phyloP scores from a whole-genome alignment of 176 grass and related monocot genomes.

The Secale cereale region DNA sequence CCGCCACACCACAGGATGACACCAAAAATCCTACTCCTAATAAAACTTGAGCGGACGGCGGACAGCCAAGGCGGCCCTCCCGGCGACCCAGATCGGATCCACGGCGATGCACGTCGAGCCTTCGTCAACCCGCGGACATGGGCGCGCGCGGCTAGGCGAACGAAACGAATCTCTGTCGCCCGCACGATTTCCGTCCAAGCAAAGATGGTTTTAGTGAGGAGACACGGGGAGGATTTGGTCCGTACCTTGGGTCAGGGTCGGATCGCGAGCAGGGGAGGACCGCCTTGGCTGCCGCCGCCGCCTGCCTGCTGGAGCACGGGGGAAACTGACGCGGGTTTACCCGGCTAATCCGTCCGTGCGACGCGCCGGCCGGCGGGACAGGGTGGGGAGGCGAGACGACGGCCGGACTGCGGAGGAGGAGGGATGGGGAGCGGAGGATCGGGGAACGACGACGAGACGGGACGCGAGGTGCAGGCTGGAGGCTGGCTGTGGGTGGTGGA shows the following conservation, averaged over 20 bases:
- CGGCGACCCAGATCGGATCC: neutral
- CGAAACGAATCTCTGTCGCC: neutral
- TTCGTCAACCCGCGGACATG: too few relatives aligned
- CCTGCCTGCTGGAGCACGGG: neutral
- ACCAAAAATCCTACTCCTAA: too few relatives aligned
- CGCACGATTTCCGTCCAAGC: neutral
- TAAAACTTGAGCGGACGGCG: too few relatives aligned
- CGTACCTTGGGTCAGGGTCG: constrained; percentile 9
- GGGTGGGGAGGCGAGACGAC: too few relatives aligned
- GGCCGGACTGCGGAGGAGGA: constrained; percentile 5
- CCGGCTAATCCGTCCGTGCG: neutral
- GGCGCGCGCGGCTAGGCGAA: too few relatives aligned
- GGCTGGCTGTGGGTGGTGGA: neutral
- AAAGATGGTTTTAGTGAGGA: neutral
- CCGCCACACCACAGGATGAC: too few relatives aligned
- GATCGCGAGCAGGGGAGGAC: constrained; percentile 24
- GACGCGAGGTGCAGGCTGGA: neutral
- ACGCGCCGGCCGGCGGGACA: too few relatives aligned
- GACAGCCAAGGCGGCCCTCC: too few relatives aligned
- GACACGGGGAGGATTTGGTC: constrained; percentile 6
- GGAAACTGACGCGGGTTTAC: neutral
- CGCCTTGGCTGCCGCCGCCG: constrained; percentile 22
- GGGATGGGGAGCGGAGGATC: neutral
- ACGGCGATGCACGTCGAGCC: neutral
- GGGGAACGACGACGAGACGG: too few relatives aligned